Percentiles rank a stretch among this genome's conserved stretches.
phyloP scores from a whole-genome alignment of 116 monocot genomes.

The Zostera marina region DNA sequence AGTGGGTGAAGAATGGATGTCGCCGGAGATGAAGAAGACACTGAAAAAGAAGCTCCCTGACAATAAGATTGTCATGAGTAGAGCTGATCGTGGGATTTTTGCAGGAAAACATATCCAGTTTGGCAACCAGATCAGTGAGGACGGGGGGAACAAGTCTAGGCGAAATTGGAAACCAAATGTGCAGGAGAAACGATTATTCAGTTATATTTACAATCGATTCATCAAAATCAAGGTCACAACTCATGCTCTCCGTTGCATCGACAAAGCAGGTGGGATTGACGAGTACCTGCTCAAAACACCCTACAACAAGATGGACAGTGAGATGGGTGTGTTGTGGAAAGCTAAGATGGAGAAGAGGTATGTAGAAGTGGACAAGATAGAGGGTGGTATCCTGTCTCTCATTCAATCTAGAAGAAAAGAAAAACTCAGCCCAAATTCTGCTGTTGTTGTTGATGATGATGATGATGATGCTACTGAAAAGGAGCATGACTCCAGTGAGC shows the following conservation, averaged over 20 bases:
- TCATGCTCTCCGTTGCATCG: conserved; percentile 84
- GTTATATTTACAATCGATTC: conserved; percentile 73
- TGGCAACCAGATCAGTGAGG: conserved; percentile 76
- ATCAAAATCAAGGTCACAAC: conserved; percentile 77
- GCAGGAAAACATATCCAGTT: conserved; percentile 95
- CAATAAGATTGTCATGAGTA: conserved; percentile 59
- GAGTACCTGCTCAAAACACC: conserved; percentile 88
- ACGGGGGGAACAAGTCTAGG: conserved; percentile 86
- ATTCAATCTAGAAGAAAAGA: conserved; percentile 10
- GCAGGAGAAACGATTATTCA: conserved; percentile 81
- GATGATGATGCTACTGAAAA: too few relatives aligned
- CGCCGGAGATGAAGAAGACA: conserved; percentile 35
- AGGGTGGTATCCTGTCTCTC: conserved; percentile 6
- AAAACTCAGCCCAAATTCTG: not conserved
- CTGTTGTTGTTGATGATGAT: too few relatives aligned
- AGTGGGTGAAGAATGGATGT: conserved; percentile 28
- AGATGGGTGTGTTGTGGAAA: conserved; percentile 79
- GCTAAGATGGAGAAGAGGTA: conserved; percentile 76
- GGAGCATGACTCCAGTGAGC: too few relatives aligned
- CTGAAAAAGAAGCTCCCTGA: conserved; percentile 47
- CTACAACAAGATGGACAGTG: conserved; percentile 70
- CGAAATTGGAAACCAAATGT: conserved; percentile 91
- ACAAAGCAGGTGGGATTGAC: conserved; percentile 91
- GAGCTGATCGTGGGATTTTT: conserved; percentile 79
- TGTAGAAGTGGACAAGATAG: conserved; percentile 39